Evolutionary conservation across 768 basidiomycete species (phyloP), one percentile per base, ranked within the genome.

Genomic region (Kwoniella mangroviensis): DNA sequence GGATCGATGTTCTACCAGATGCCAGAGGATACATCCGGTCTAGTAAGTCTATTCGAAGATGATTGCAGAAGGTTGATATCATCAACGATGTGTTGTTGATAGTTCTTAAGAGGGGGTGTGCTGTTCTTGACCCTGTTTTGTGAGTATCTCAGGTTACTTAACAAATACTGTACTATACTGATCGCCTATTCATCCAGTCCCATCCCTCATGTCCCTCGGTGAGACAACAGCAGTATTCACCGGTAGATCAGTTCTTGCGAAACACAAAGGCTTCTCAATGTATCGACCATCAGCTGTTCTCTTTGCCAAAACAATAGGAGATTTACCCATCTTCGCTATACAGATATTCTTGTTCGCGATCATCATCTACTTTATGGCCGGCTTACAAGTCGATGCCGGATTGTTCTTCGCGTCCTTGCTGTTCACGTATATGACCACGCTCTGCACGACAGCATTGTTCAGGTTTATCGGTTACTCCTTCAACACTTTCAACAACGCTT

Each of bases 51-150:
- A 49, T 49, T 49, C 19, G 13, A 13, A 15, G 45, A 17, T 11
- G 1, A 6, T 10, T 17, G 13, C 12, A 49, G 45, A 13, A 49
- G 34, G 19, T 49, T 19, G 19, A 49, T 15, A 49, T 49, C 45
- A 49, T 19, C 15, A 2, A 49, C 10, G 13, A 49, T 49, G 45
- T 49, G 19, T 11, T 19, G 45, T 49, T 19, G 12, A 49, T 19
- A 49, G 78, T 92, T 91, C 85, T 88, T 90, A n/a, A 87, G 92
- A 21, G 91, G 91, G 53, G 89, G 91, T 83, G 85, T 90, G 24
- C 84, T 93, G n/a, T 92, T 91, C 86, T 91, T 92, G 87, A 90
- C 79, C 43, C 87, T 83, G 24, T 77, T 85, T 15, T 80, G 58
- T 49, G 45, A 49, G 45, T 19, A 49, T 15, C 45, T 49, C 19